Base-by-base conservation (phyloP, 805 yeast genomes). In the Yarrowia keelungensis region DNA sequence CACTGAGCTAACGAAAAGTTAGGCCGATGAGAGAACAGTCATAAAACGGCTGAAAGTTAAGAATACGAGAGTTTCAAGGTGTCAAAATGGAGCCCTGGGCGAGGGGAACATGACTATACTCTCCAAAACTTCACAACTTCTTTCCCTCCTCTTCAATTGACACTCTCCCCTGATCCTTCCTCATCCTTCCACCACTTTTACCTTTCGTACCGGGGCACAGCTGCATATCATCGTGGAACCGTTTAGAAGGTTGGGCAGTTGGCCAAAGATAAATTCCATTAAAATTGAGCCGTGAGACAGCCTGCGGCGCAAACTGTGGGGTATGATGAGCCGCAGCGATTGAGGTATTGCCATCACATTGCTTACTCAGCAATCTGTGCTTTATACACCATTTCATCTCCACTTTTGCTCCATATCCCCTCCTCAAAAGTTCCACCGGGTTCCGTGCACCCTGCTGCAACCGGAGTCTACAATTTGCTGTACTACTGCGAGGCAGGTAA, bases 201-300 rank as follows among this genome's bases (percentile, higher is more conserved):
- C 7, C 65, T 59, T 59, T 45, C 43, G 65, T 59, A 59, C 35
- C 65, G 19, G 51, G 41, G 26, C 51, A 35, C 16, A 16, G 35
- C 14, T 59, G 65, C 65, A 59, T 59, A 59, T 59, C 65, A 59
- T 45, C 50, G 65, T 59, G 65, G 65, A 59, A 59, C 35, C 65
- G 35, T 59, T 59, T 59, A 16, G 65, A 59, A 59, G 65, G 65
- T 45, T 59, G 65, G 51, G 11, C 19, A 38, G 43, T 39, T 41
- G 5, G 51, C 19, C 41, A 35, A 32, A 22, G 65, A 15, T 43
- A 58, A 43, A 45, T 16, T 59, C 38, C 51, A 45, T 43, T 59
- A 59, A 36, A 59, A 43, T 59, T 56, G 64, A 22, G 14, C 15
- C 8, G 11, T 53, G 59, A 56, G 62, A 56, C 47, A 41, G 16